Conservation (phyloP, 2,329 filamentous ascomycete species). For the Xylaria hypoxylon region DNA sequence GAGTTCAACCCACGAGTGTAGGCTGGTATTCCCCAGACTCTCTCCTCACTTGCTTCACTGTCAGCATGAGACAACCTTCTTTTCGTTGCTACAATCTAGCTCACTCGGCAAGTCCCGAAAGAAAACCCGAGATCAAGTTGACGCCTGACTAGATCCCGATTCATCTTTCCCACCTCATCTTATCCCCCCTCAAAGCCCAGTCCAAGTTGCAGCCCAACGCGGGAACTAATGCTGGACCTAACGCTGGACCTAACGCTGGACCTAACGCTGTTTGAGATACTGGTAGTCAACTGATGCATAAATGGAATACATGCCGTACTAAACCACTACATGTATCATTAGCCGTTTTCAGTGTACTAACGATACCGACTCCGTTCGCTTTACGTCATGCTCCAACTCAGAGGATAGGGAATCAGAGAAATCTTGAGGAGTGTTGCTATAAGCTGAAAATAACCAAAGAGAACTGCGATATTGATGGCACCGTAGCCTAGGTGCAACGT, state of each 20-base stretch:
- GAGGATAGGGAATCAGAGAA: constrained; percentile 2
- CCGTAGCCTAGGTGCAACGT: constrained; percentile 18
- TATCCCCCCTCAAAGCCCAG: constrained; percentile 12
- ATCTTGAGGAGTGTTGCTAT: constrained; percentile 6
- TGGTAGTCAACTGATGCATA: constrained; percentile 14
- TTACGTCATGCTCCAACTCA: constrained; percentile 26
- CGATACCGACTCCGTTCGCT: constrained; percentile 1
- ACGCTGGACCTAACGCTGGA: constrained; percentile 27
- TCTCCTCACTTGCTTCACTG: constrained; percentile 10
- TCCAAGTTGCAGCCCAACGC: constrained; percentile 35
- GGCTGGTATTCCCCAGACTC: constrained; percentile 24
- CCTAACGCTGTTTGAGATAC: neutral
- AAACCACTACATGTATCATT: constrained; percentile 4
- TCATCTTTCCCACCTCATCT: constrained; percentile 11
- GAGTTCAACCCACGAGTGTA: constrained; percentile 3
- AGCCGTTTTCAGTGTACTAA: constrained; percentile 6
- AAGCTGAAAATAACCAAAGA: constrained; percentile 19
- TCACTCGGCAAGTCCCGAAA: constrained; percentile 25
- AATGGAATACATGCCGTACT: constrained; percentile 12
- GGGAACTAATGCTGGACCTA: neutral
- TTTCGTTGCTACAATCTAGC: constrained; percentile 6
- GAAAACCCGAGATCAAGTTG: constrained; percentile 12
- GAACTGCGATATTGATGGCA: constrained; percentile 9
- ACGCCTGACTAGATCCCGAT: constrained; percentile 24
- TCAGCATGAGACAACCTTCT: constrained; percentile 10